Percentiles rank a stretch among this genome's conserved stretches.
Conservation (phyloP, 225 moss, liverwort and hornwort species). For the Polytrichum formosum region DNA sequence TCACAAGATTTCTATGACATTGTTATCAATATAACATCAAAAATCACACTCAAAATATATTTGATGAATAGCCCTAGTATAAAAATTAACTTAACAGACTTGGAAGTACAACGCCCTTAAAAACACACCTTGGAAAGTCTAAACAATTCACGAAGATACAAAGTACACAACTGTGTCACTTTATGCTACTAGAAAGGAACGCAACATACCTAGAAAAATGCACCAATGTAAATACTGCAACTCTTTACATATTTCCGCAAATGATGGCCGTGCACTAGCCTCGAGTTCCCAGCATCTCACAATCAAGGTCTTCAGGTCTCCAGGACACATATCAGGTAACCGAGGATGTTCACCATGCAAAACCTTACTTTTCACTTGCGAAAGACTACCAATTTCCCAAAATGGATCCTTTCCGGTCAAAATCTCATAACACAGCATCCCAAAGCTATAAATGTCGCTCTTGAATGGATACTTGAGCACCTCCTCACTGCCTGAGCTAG, state of each 20-base stretch:
- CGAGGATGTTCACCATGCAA: background rate
- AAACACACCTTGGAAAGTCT: too few species aligned
- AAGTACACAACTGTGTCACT: too few species aligned
- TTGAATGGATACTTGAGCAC: slow-evolving; percentile 6
- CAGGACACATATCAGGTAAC: background rate
- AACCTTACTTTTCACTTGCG: background rate
- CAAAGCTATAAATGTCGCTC: slow-evolving; percentile 21
- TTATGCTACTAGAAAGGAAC: background rate
- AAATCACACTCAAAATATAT: too few species aligned
- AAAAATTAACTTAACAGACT: too few species aligned
- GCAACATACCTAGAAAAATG: too few species aligned
- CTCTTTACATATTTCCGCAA: slow-evolving; percentile 2
- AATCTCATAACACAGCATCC: slow-evolving; percentile 15
- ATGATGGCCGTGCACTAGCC: background rate
- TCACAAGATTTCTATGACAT: too few species aligned
- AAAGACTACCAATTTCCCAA: background rate
- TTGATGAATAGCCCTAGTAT: too few species aligned
- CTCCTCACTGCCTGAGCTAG: background rate
- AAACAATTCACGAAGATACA: too few species aligned
- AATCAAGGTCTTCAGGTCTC: slow-evolving; percentile 4
- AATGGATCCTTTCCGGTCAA: slow-evolving; percentile 12
- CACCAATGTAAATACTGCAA: background rate
- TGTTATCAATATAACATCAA: too few species aligned
- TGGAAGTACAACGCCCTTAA: too few species aligned
- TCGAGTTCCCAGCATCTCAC: background rate